Evolutionary conservation across 1,139 yeast genomes (phyloP).

Genomic region (Saccharomyces pastorianus): DNA sequence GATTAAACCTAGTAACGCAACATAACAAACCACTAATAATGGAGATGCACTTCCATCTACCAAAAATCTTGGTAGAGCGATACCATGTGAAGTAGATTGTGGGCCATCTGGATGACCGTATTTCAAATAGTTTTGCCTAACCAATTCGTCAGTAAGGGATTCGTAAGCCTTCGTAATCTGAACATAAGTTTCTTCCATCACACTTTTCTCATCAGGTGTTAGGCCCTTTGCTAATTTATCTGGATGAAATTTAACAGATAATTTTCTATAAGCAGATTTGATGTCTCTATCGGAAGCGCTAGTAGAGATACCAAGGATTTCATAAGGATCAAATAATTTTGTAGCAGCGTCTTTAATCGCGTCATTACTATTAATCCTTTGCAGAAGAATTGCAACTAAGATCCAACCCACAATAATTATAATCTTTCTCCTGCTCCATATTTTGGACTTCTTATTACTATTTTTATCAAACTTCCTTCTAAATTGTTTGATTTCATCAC

Average conservation of each 20-base stretch:
- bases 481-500: conserved; percentile 37
- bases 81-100: conserved; percentile 88
- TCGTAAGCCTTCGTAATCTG: conserved; percentile 86
- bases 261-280: conserved; percentile 74
- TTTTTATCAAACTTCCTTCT: conserved; percentile 33
- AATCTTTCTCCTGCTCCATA: conserved; percentile 41
- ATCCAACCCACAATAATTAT: conserved; percentile 63
- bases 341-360: not conserved
- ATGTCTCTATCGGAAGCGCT: conserved; percentile 70
- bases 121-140: conserved; percentile 70
- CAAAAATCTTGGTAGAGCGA: conserved; percentile 87
- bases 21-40: conserved; percentile 53
- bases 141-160: conserved; percentile 84
- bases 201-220: conserved; percentile 46
- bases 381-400: conserved; percentile 43
- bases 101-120: conserved; percentile 99
- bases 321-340: conserved; percentile 73
- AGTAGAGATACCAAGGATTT: conserved; percentile 64
- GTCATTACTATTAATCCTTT: conserved; percentile 38
- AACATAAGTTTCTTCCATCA: conserved; percentile 70
- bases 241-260: conserved; percentile 86
- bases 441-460: conserved; percentile 27
- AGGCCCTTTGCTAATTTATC: conserved; percentile 74
- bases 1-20: conserved; percentile 63
- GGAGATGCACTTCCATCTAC: conserved; percentile 79